Evolutionary conservation across 2,329 filamentous ascomycete species (phyloP), one percentile per base, ranked within the genome.

Genomic region (Talaromyces sp.): DNA sequence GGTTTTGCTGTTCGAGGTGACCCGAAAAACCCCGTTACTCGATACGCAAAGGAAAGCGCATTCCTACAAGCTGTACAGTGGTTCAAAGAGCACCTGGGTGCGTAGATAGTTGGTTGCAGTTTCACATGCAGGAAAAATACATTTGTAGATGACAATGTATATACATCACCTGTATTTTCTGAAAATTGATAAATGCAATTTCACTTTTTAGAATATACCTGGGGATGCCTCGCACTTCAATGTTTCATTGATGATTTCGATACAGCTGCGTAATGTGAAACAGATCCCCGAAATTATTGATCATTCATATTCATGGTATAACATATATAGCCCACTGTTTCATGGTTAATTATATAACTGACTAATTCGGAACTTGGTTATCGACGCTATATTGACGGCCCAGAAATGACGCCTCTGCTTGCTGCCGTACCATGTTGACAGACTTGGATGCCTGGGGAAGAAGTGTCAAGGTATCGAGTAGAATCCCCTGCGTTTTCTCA

Each of bases 11-110:
- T 91, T 1, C 83, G 89, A 44, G 81, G 80, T 34, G 88, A 93
- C 71, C 60, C 82, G 10, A 80, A 69, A 55, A 79, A 85, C 61
- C 82, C 81, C 69, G 61, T 76, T 27, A 73, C 83, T 67, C 85
- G 81, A 69, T 92, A 83, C 68, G 88, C 89, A 16, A 92, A 89
- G 80, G 89, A 94, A 76, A 83, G 87, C 73, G 89, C 91, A 1
- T 92, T 93, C 71, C 68, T 81, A 59, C 90, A 94, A 79, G 89
- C 90, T 27, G 82, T 91, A 53, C 72, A 80, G 54, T 94, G 90
- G 90, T 91, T 73, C 54, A 65, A 71, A 44, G 56, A 59, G 53
- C 34, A 62, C 44, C 27, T 59, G 8, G 28, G 63, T 31, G 27
- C 23, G 10, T 53, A 28, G 50, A 53, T 53, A n/a, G 28, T 31